Percentiles rank a stretch among this genome's conserved stretches.
These are phyloP conservation scores for Zizania latifolia DNA, from an alignment of 176 grass and related monocot genomes.

Conservation along the genomic window DNA sequence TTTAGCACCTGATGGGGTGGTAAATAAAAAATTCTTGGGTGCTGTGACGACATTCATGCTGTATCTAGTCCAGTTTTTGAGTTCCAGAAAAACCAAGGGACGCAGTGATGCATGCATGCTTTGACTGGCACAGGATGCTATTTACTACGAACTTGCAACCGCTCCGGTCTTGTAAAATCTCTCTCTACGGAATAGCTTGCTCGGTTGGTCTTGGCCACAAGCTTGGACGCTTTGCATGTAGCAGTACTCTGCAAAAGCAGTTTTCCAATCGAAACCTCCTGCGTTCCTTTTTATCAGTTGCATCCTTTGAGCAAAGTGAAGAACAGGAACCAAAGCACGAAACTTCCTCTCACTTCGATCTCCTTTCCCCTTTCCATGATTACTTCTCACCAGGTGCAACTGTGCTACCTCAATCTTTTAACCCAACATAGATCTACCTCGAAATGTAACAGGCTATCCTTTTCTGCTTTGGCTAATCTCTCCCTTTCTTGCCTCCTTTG, in stretches of 20 bases:
- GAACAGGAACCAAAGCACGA: conserved; percentile 2
- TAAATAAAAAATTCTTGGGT: no score
- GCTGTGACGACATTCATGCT: not conserved
- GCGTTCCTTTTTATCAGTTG: conserved; percentile 17
- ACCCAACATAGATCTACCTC: conserved; percentile 5
- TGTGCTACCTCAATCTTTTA: not conserved
- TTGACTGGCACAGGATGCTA: no score
- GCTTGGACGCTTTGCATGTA: not conserved
- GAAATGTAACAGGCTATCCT: not conserved
- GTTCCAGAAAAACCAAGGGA: not conserved
- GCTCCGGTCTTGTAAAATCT: not conserved
- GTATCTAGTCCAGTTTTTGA: not conserved
- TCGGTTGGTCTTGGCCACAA: not conserved
- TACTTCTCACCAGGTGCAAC: conserved; percentile 19
- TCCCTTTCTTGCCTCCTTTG: not conserved
- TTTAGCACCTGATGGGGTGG: not conserved
- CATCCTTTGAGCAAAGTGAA: conserved; percentile 30
- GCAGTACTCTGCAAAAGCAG: not conserved
- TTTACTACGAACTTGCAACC: not conserved
- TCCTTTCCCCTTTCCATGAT: conserved; percentile 26
- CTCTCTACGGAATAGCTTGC: not conserved
- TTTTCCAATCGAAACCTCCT: not conserved
- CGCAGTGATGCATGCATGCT: no score
- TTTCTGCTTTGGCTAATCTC: not conserved
- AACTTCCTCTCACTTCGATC: conserved; percentile 38